A percentile compares a stretch with the other conserved stretches of the same genome.
Conservation (phyloP, 106 monocot species). For the Xerophyta viscosa region DNA sequence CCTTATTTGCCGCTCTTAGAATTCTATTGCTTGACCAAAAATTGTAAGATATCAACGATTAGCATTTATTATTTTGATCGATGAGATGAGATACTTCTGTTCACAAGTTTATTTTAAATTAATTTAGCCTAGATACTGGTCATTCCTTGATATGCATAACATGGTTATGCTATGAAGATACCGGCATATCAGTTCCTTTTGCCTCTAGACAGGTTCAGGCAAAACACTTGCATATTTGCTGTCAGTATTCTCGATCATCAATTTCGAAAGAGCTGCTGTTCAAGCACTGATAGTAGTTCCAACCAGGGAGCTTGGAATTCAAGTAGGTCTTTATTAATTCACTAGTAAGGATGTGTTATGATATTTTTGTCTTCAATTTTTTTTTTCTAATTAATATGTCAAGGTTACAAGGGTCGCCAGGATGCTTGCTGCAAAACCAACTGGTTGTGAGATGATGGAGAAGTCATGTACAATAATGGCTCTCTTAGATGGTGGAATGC, state of each 20-base stretch:
- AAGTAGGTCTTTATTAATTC: slow-evolving; percentile 37
- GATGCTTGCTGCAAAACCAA: slow-evolving; percentile 65
- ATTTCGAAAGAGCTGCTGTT: slow-evolving; percentile 59
- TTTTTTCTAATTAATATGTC: slow-evolving; percentile 2
- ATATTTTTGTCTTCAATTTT: slow-evolving; percentile 3
- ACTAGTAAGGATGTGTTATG: not conserved
- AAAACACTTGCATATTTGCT: slow-evolving; percentile 93
- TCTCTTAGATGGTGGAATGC: slow-evolving; percentile 90
- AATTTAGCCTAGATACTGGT: too few relatives aligned
- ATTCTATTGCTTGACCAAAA: too few relatives aligned
- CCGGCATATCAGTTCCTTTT: not conserved
- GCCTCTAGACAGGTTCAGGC: slow-evolving; percentile 91
- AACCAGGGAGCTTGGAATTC: slow-evolving; percentile 98
- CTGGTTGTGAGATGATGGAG: slow-evolving; percentile 27
- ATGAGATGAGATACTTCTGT: too few relatives aligned
- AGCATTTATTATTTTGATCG: too few relatives aligned
- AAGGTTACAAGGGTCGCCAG: slow-evolving; percentile 94
- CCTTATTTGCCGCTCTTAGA: too few relatives aligned
- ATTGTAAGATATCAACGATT: too few relatives aligned
- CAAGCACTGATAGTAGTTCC: slow-evolving; percentile 93
- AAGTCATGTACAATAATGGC: slow-evolving; percentile 82
- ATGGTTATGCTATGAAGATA: not conserved
- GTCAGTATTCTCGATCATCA: slow-evolving; percentile 63
- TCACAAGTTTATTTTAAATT: too few relatives aligned
- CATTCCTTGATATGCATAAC: too few relatives aligned